Percentiles rank a stretch among this genome's conserved stretches.
Evolutionary conservation across 148 eudicot species (phyloP).

Genomic region (Vaccinium macrocarpon): DNA sequence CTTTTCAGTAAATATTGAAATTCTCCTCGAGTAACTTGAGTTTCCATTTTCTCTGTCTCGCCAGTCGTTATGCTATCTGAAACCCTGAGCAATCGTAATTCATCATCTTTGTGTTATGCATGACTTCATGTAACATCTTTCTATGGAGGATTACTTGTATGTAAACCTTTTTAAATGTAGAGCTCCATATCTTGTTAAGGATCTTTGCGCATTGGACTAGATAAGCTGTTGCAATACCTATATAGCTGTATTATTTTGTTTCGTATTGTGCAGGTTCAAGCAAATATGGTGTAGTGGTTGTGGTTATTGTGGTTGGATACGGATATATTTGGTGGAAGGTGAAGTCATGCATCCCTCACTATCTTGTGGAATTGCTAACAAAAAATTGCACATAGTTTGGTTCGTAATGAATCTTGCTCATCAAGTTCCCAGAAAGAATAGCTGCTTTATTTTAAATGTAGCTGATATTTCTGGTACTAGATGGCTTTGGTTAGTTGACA

Average conservation of each 20-base stretch:
- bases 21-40: not conserved
- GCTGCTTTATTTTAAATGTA: not conserved
- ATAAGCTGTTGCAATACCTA: not conserved
- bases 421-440: not conserved
- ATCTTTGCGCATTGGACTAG: not conserved
- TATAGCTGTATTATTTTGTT: slow-evolving; percentile 11
- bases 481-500: slow-evolving; percentile 1
- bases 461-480: slow-evolving; percentile 7
- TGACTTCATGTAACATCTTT: not conserved
- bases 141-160: not conserved
- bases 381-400: not conserved
- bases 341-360: slow-evolving; percentile 17
- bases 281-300: slow-evolving; percentile 54
- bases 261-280: slow-evolving; percentile 54
- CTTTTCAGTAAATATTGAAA: not conserved
- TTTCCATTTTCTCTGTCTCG: not conserved
- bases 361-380: not conserved
- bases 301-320: slow-evolving; percentile 61
- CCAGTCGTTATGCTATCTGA: not conserved
- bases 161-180: not conserved
- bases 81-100: not conserved
- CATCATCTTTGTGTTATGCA: not conserved
- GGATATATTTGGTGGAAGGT: slow-evolving; percentile 99
- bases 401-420: not conserved
- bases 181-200: not conserved